Base-by-base conservation (phyloP, 495 filamentous ascomycete species). In the Aspergillus coremiiformis region DNA sequence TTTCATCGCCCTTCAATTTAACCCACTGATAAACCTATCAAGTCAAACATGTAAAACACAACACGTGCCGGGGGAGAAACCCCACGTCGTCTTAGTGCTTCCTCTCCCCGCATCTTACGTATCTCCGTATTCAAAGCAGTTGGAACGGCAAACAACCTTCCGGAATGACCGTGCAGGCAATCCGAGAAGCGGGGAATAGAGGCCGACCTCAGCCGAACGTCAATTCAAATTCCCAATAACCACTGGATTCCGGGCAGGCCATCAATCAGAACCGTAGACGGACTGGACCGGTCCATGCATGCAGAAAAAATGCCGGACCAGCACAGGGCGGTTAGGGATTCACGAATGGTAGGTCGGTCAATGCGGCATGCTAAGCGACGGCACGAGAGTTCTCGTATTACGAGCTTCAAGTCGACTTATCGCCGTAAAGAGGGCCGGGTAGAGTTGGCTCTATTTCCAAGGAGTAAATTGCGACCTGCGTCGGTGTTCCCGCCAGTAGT, bases 271-370 rank as follows among this genome's bases (percentile, higher is more conserved):
- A 32, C 9, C 32, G 32, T 35, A 29, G 17, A 33, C 11, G 21
- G 37, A 43, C 48, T 43, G 33, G 48, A 41, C 48, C 37, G 33
- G 48, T 42, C 48, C 11, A 41, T 51, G 37, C 37, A 51, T 41
- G 48, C 23, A 39, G 39, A 29, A 14, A 19, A 30, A 17, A 23
- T 30, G 12, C 33, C 33, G 33, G 33, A 37, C 33, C 17, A 19
- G 33, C 6, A 5, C 5, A 15, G 24, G 23, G 26, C 44, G 44
- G 26, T 8, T 46, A 37, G 2, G 1, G 27, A 37, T 19, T 37
- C 33, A n/a, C 33, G 7, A 37, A 37, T 37, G 33, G 17, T 19
- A 37, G 12, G 14, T 37, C 33, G 33, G 6, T 46, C 27, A 4
- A 9, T 3, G 32, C 32, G 12, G 24, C 24, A 27, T 27, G n/a